Evolutionary conservation across 2,329 filamentous ascomycete genomes (phyloP), one percentile per base, ranked within the genome.

Genomic region (Leptosphaerulina australis): DNA sequence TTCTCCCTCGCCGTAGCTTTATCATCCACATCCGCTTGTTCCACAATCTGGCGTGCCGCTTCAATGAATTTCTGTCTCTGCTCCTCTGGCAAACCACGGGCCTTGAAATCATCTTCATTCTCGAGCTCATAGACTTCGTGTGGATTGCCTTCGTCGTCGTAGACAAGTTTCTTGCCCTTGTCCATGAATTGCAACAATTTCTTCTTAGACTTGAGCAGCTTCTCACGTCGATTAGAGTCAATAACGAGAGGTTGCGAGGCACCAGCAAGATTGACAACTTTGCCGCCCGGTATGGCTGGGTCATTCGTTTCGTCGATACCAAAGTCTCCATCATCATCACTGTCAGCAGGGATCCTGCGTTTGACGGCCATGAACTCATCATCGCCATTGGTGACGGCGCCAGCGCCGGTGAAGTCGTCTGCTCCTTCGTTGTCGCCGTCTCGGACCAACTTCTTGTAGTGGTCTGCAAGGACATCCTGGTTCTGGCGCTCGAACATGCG

Each of bases 401-500:
- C 65, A 6, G 41, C 55, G 29, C 72, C 71, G 7, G 66, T 64
- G 28, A 69, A 67, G 17, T 64, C 59, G 35, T 74, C 67, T 25
- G 70, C 64, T 26, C 71, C 67, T 50, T 80, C 71, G 5, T 74
- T 72, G 2, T 74, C 67, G 18, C 73, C 75, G 30, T 78, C 76
- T 40, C 82, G 85, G 53, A 97, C 86, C 56, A 99, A 82, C 67
- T 93, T 96, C 52, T 85, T 84, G 78, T 97, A 97, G 75, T 99
- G 94, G 47, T 88, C 86, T n/a, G 93, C 92, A 58, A 99, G 76
- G 24, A 99, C 89, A 68, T 97, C 92, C 74, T 97, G 93, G 74
- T 99, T 99, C 63, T 88, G 89, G 53, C 94, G 83, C 77, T 97
- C 93, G 74, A 97, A 97, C 94, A 99, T 97, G 62, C 91, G 88